phyloP scores from a whole-genome alignment of 192 early-diverging fungal genomes.

The Coemansia sp. region DNA sequence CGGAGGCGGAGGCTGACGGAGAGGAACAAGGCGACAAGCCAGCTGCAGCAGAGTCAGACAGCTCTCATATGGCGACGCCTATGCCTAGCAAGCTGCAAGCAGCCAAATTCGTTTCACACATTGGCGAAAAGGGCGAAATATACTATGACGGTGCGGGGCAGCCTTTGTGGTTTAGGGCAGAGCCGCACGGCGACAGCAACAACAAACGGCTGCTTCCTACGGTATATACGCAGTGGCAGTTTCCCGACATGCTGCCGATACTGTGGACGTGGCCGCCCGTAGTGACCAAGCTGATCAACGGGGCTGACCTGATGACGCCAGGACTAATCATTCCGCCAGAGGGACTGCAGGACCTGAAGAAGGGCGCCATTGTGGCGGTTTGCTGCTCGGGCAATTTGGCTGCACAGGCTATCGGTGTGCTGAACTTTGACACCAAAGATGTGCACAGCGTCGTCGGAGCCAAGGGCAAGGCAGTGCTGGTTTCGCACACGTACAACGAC shows the following conservation, averaged over 20 bases:
- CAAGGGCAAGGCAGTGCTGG: slow-evolving; percentile 79
- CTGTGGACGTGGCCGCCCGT: slow-evolving; percentile 68
- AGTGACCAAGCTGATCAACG: slow-evolving; percentile 66
- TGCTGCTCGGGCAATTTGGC: slow-evolving; percentile 29
- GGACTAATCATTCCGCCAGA: slow-evolving; percentile 26
- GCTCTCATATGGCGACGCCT: neutral
- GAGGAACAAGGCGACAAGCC: neutral
- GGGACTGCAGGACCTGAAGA: slow-evolving; percentile 30
- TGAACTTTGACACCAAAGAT: slow-evolving; percentile 54
- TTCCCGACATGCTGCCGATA: slow-evolving; percentile 61
- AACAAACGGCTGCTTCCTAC: slow-evolving; percentile 58
- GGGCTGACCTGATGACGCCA: slow-evolving; percentile 59
- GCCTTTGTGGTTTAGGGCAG: slow-evolving; percentile 66
- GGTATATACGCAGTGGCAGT: slow-evolving; percentile 75
- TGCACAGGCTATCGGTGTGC: slow-evolving; percentile 61
- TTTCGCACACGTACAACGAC: slow-evolving; percentile 75
- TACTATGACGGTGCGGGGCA: slow-evolving; percentile 57
- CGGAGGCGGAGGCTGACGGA: slow-evolving; percentile 29
- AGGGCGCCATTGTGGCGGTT: slow-evolving; percentile 26
- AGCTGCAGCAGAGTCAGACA: neutral
- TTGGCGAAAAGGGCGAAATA: slow-evolving; percentile 60
- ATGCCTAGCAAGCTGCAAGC: slow-evolving; percentile 57
- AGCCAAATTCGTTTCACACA: slow-evolving; percentile 65
- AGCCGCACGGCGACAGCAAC: slow-evolving; percentile 20
- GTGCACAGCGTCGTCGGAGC: slow-evolving; percentile 49